Evolutionary conservation across 495 filamentous ascomycete genomes (phyloP).

Genomic region (Pseudomonodictys pantanalensis): DNA sequence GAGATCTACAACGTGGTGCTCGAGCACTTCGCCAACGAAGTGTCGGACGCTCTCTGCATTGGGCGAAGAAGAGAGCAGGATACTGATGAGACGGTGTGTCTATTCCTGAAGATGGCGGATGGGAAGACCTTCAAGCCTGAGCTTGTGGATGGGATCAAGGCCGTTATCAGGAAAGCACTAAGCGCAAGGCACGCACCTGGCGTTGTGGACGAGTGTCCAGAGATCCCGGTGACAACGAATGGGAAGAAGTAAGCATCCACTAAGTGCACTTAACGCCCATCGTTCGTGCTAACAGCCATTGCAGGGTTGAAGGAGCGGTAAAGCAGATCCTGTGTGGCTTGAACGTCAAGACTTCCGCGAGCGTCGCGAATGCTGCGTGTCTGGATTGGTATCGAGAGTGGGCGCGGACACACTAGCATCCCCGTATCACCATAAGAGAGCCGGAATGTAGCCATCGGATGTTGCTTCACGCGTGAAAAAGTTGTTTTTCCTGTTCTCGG

Average conservation of each 20-base stretch:
- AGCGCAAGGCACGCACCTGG: constrained; percentile 84
- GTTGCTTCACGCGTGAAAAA: too few relatives aligned
- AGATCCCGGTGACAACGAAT: constrained; percentile 85
- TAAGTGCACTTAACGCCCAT: neutral
- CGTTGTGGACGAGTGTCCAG: constrained; percentile 70
- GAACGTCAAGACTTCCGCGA: constrained; percentile 79
- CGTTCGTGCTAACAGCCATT: constrained; percentile 3
- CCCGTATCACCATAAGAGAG: too few relatives aligned
- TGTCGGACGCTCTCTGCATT: constrained; percentile 83
- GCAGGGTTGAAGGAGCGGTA: constrained; percentile 79
- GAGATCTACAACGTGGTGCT: constrained; percentile 93
- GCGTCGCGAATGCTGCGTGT: constrained; percentile 79
- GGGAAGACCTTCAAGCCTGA: constrained; percentile 49
- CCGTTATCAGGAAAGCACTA: constrained; percentile 65
- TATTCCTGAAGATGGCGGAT: constrained; percentile 75
- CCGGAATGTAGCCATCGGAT: too few relatives aligned
- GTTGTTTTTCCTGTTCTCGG: too few relatives aligned
- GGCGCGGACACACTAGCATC: constrained; percentile 39
- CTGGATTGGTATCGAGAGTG: constrained; percentile 81
- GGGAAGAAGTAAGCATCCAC: constrained; percentile 70
- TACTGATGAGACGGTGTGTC: constrained; percentile 76
- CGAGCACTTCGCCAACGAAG: constrained; percentile 68
- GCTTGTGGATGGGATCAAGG: constrained; percentile 59
- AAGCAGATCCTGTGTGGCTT: constrained; percentile 91
- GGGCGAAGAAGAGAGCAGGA: constrained; percentile 71